A percentile compares a stretch with the other conserved stretches of the same genome.
Evolutionary conservation across 805 yeast genomes (phyloP).

Genomic region (Barnettozyma botsteinii): DNA sequence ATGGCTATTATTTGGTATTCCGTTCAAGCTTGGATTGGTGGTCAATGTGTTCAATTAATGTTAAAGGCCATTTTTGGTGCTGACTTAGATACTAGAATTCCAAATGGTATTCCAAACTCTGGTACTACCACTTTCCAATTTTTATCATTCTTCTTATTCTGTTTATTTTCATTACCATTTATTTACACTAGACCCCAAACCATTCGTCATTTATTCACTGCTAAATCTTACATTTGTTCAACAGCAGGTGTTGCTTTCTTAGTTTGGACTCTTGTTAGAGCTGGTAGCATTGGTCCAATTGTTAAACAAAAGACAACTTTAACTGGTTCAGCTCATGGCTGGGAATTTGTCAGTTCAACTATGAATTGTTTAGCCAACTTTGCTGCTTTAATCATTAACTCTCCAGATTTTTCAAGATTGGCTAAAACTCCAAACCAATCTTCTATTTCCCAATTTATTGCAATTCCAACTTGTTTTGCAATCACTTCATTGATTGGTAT

Average conservation of each 20-base stretch:
- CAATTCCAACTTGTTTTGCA: conserved; percentile 75
- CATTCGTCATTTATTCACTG: conserved; percentile 77
- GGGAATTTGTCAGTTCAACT: conserved; percentile 76
- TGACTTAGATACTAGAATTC: conserved; percentile 55
- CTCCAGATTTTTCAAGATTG: conserved; percentile 86
- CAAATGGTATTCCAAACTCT: conserved; percentile 50
- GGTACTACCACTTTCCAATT: conserved; percentile 69
- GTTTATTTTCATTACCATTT: conserved; percentile 75
- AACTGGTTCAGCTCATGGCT: conserved; percentile 59
- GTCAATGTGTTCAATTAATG: conserved; percentile 76
- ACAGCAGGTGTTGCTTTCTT: conserved; percentile 78
- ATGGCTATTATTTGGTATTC: conserved; percentile 88
- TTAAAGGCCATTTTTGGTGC: conserved; percentile 69
- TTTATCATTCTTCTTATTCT: conserved; percentile 73
- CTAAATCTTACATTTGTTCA: conserved; percentile 74
- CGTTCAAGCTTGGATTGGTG: conserved; percentile 82
- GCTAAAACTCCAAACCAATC: conserved; percentile 52
- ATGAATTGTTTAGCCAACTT: conserved; percentile 84
- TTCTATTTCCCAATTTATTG: conserved; percentile 50
- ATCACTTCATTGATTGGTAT: conserved; percentile 82
- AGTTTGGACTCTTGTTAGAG: conserved; percentile 77
- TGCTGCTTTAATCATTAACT: conserved; percentile 82
- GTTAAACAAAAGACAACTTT: conserved; percentile 49
- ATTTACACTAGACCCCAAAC: conserved; percentile 78
- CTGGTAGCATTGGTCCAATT: conserved; percentile 74